Base-by-base conservation (phyloP, 768 basidiomycete species). In the Pleurotus cornucopiae region DNA sequence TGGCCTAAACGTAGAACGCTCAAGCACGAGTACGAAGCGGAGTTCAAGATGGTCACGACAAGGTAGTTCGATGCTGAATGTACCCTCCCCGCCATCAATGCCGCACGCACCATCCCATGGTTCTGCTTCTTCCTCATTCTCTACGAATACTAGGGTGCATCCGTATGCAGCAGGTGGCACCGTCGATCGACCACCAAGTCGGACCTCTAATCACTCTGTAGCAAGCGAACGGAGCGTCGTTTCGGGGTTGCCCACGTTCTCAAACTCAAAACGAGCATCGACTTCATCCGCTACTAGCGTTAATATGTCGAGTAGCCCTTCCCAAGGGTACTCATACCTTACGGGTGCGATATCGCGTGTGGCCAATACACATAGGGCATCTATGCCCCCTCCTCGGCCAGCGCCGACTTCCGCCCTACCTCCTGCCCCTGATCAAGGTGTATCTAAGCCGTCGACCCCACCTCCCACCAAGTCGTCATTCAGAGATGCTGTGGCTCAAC, bases 321-420 rank as follows among this genome's bases (percentile, higher is more conserved):
- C 80, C 5, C 72, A 67, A 47, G 21, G 62, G 30, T 55, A 59
- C 41, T 39, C 57, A 20, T 60, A 58, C 40, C 47, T 54, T 43
- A 45, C 59, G 21, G 56, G 49, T 30, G 58, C 51, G 37, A 57
- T 60, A 26, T 53, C 60, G 38, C 61, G 40, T 58, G 34, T 43
- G 60, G 65, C 47, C 67, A 63, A 74, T 4, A 60, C 74, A 26
- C 78, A 85, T 62, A 76, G 89, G 40, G 63, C 72, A 16, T 89
- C 86, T 3, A 79, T 88, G 67, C 88, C 81, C 2, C 83, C 89
- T 2, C 89, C 89, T 14, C 83, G 86, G 12, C 89, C 89, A 26
- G 81, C 85, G 3, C 88, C 90, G 0, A 85, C 79, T 23, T 78
- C 78, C 48, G 55, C 54, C 4, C 53, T 59, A 6, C 57, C 62